Conservation (phyloP, 768 basidiomycete species). For the Crassisporium funariophilum region DNA sequence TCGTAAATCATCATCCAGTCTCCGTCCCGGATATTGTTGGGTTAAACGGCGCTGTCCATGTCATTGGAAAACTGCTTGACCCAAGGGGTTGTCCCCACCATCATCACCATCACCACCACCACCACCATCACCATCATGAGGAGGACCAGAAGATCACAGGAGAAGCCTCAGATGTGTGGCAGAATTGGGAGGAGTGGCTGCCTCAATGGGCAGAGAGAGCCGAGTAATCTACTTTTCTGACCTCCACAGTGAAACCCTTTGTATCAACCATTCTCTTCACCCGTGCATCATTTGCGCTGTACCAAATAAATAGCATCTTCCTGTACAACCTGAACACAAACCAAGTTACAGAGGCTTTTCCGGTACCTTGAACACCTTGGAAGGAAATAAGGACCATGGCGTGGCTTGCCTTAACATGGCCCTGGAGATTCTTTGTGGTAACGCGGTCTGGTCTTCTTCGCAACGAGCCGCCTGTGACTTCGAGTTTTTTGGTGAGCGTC, state of each 20-base stretch:
- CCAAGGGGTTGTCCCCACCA: slow-evolving; percentile 32
- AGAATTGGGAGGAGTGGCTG: slow-evolving; percentile 55
- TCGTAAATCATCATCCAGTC: slow-evolving; percentile 42
- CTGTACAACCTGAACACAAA: no score
- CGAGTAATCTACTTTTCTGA: slow-evolving; percentile 1
- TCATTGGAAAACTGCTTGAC: slow-evolving; percentile 42
- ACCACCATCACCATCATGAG: slow-evolving; percentile 7
- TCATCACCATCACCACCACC: slow-evolving; percentile 9
- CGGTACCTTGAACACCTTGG: no score
- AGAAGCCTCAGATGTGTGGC: slow-evolving; percentile 31
- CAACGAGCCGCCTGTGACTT: slow-evolving; percentile 51
- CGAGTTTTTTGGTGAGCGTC: slow-evolving; percentile 57
- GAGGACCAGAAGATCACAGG: slow-evolving; percentile 5
- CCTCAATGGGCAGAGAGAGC: slow-evolving; percentile 41
- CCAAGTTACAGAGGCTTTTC: no score
- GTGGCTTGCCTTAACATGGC: no score
- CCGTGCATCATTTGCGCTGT: no score
- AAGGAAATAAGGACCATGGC: no score
- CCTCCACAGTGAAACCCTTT: background rate
- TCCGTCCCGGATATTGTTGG: slow-evolving; percentile 48
- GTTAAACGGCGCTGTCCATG: slow-evolving; percentile 61
- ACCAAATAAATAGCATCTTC: no score
- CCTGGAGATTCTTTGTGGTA: background rate
- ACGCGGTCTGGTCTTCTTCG: slow-evolving; percentile 14
- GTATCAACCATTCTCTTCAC: no score